A percentile compares a stretch with the other conserved stretches of the same genome.
Evolutionary conservation across 2,329 filamentous ascomycete genomes (phyloP).

Genomic region (Epichloe scottii): DNA sequence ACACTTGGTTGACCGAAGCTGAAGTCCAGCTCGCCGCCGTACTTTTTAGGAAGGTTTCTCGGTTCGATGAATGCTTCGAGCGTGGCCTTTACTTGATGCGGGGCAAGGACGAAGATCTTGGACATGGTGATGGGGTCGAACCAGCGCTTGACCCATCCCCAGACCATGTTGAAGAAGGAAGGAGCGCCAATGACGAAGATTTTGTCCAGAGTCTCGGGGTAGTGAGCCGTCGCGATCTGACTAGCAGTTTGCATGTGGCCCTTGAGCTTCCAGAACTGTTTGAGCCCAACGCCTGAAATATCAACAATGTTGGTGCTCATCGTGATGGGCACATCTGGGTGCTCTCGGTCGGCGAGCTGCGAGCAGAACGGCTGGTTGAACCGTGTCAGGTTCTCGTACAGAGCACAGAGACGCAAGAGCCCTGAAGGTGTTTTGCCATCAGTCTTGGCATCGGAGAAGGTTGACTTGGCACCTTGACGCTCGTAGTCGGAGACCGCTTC

Average conservation of each 20-base stretch:
- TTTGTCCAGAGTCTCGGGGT: slow-evolving; percentile 72
- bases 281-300: slow-evolving; percentile 73
- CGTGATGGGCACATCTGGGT: slow-evolving; percentile 74
- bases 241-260: slow-evolving; percentile 88
- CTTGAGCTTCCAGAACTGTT: slow-evolving; percentile 94
- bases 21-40: slow-evolving; percentile 79
- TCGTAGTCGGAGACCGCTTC: slow-evolving; percentile 75
- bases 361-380: slow-evolving; percentile 82
- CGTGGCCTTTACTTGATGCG: slow-evolving; percentile 61
- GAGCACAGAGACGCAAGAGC: slow-evolving; percentile 74
- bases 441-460: slow-evolving; percentile 47
- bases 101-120: slow-evolving; percentile 84
- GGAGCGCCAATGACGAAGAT: slow-evolving; percentile 75
- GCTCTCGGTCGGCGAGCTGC: slow-evolving; percentile 55
- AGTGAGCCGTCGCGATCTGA: slow-evolving; percentile 79
- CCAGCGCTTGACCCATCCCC: slow-evolving; percentile 93
- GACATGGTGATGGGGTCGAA: slow-evolving; percentile 88
- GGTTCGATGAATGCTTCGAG: slow-evolving; percentile 72
- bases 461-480: slow-evolving; percentile 44
- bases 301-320: slow-evolving; percentile 93
- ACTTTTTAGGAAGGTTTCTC: slow-evolving; percentile 75
- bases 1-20: slow-evolving; percentile 62
- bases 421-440: slow-evolving; percentile 59
- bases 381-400: slow-evolving; percentile 85
- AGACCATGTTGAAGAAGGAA: slow-evolving; percentile 80